Conservation (phyloP, 2,329 filamentous ascomycete species). For the Colletotrichum karsti region DNA sequence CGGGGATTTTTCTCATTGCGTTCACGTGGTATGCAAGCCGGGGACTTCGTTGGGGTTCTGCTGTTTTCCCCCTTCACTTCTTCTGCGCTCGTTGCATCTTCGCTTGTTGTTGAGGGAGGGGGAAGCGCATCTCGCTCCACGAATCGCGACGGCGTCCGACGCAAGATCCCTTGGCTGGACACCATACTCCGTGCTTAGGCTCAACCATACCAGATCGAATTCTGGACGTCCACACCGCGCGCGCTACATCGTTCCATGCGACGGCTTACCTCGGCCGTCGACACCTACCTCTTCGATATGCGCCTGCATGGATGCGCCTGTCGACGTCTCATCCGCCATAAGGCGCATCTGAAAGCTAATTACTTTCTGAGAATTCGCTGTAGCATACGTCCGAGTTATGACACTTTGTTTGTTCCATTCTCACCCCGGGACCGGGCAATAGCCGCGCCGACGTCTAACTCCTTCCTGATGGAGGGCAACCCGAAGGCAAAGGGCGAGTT, state of each 20-base stretch:
- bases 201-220: not conserved
- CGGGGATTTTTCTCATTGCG: constrained; percentile 3
- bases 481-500: not conserved
- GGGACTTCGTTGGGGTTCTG: not conserved
- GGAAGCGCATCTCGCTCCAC: constrained; percentile 14
- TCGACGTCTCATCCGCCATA: not conserved
- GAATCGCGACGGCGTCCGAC: constrained; percentile 17
- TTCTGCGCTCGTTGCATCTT: constrained; percentile 2
- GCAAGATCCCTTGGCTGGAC: not conserved
- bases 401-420: constrained; percentile 14
- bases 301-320: not conserved
- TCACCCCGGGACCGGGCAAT: not conserved
- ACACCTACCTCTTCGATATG: constrained; percentile 6
- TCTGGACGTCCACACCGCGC: not conserved
- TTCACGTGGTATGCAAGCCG: constrained; percentile 18
- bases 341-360: not conserved
- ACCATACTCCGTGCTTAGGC: not conserved
- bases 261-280: not conserved
- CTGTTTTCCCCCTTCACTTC: not conserved
- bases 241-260: not conserved
- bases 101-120: not conserved
- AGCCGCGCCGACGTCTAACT: constrained; percentile 15
- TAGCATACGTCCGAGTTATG: constrained; percentile 13
- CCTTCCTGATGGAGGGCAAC: not conserved
- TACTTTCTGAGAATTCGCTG: not conserved